Evolutionary conservation across 1,284 basidiomycete species (phyloP).

Genomic region (Athelia sp.): DNA sequence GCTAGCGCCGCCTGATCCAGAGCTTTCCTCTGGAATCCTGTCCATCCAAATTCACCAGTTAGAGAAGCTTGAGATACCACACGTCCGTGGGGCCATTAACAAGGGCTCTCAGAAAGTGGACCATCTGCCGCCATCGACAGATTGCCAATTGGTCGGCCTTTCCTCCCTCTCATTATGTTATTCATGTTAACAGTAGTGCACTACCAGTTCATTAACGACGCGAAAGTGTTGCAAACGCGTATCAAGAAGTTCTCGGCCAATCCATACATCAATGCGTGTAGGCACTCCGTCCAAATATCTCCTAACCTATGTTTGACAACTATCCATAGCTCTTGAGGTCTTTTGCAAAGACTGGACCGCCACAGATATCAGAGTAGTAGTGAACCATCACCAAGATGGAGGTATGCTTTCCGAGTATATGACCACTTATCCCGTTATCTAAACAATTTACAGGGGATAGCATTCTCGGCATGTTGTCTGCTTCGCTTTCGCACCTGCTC

Average conservation of each 20-base stretch:
- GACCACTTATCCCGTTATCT: not conserved
- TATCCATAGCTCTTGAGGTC: not conserved
- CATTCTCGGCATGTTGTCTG: not conserved
- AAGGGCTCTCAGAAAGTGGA: not conserved
- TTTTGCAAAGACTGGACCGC: not conserved
- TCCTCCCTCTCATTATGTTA: too few relatives aligned
- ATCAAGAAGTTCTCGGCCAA: not conserved
- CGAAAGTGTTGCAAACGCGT: not conserved
- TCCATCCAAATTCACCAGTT: not conserved
- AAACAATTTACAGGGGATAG: not conserved
- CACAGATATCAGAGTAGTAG: not conserved
- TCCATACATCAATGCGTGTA: conserved; percentile 1
- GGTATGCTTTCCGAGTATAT: not conserved
- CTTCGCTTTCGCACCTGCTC: not conserved
- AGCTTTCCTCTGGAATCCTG: not conserved
- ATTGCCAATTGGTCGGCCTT: not conserved
- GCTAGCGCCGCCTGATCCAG: not conserved
- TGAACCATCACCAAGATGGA: not conserved
- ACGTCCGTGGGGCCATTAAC: not conserved
- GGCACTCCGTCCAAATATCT: not conserved
- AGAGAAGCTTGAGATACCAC: not conserved
- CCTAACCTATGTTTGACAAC: not conserved
- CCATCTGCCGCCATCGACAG: not conserved
- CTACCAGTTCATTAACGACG: not conserved
- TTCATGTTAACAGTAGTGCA: too few relatives aligned